Base-by-base conservation (phyloP, 805 yeast genomes). In the Spathaspora passalidarum region DNA sequence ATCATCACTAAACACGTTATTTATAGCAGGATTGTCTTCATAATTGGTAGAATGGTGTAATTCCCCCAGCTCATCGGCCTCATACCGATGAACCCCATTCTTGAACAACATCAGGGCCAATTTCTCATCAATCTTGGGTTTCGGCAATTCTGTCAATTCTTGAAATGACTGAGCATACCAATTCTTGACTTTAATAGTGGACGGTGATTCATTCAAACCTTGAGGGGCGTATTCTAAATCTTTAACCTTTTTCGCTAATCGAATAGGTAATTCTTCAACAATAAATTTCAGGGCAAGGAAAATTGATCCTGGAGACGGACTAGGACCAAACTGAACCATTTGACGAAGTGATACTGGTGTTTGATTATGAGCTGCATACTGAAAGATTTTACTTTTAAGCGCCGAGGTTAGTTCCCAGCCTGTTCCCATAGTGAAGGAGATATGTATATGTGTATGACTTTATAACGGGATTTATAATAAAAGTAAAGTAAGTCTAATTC, bases 141-240 rank as follows among this genome's bases (percentile, higher is more conserved):
- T 75, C 10, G 81, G 79, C 37, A 90, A 65, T 10, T 74, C 62
- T n/a, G 85, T 80, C 53, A 89, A 75, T 59, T 89, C 92, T 55
- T 88, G 90, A 63, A 90, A 90, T 7, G 92, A 83, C 61, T 88
- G 94, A 1, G 91, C 91, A 61, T 89, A 90, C 96, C 97, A 90
- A 60, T 88, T 81, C 49, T 83, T 78, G 14, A 89, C 96, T 52
- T 82, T 76, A 43, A 78, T 69, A 42, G 91, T 88, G 2, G 89
- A 81, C 1, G 89, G 88, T 81, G 84, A 84, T 23, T 81, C 73
- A 53, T 75, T 77, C 45, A 90, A 72, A 0, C 88, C 90, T 54
- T 82, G 73, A 0, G 97, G 96, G 23, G 94, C 77, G 20, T 79
- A 77, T 36, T 89, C 95, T 48, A 90, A 70, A 57, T 89, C 96